phyloP scores from a whole-genome alignment of 495 filamentous ascomycete species.

The Aspergillus affinis region DNA sequence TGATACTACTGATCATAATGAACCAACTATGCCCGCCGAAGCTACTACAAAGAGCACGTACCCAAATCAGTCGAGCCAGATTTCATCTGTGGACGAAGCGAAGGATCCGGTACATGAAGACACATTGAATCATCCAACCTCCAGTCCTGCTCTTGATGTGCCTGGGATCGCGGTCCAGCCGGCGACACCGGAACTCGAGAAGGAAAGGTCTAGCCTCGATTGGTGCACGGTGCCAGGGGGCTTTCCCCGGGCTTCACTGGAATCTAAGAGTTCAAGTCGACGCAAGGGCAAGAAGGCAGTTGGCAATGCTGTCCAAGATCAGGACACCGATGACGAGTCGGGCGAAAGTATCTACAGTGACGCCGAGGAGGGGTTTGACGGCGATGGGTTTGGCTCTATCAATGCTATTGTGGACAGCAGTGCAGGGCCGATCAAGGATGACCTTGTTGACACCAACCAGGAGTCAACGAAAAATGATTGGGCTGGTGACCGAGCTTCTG shows the following conservation, averaged over 20 bases:
- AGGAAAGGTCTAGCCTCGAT: conserved; percentile 35
- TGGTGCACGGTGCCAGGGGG: conserved; percentile 37
- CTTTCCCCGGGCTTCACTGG: conserved; percentile 33
- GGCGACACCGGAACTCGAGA: conserved; percentile 46
- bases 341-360: conserved; percentile 80
- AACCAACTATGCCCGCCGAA: not conserved
- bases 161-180: conserved; percentile 50
- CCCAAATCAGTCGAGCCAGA: not conserved
- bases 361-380: conserved; percentile 77
- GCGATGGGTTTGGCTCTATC: conserved; percentile 77
- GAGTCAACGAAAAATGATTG: not conserved
- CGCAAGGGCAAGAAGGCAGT: not conserved
- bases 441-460: not conserved
- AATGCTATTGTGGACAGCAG: conserved; percentile 70
- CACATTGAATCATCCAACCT: not conserved
- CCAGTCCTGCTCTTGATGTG: conserved; percentile 20
- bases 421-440: not conserved
- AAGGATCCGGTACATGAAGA: not conserved
- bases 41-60: not conserved
- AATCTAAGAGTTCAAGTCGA: conserved; percentile 6
- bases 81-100: not conserved
- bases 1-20: not conserved
- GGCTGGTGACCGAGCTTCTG: not conserved
- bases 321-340: conserved; percentile 50
- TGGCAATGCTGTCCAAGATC: conserved; percentile 20